Conservation (phyloP, 2,329 filamentous ascomycete species). For the Aaosphaeria pasadenensis region DNA sequence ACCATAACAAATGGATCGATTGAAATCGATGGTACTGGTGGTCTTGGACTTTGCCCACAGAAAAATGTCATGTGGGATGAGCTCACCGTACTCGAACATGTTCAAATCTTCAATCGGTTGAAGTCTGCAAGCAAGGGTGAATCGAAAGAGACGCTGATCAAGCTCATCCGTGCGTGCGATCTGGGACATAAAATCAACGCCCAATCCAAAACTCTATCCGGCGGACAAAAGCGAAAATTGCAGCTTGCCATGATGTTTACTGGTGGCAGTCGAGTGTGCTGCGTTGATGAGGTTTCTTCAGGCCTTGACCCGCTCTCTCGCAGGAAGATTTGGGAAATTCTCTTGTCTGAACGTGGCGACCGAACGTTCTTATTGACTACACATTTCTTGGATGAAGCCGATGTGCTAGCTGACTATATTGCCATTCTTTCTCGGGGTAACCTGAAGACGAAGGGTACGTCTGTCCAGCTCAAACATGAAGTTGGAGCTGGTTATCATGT, state of each 20-base stretch:
- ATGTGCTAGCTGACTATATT: conserved; percentile 84
- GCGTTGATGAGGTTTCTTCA: conserved; percentile 86
- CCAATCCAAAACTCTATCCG: conserved; percentile 73
- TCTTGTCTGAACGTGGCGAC: conserved; percentile 76
- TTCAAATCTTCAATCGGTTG: conserved; percentile 77
- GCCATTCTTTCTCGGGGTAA: conserved; percentile 82
- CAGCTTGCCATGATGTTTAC: conserved; percentile 96
- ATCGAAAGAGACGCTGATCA: conserved; percentile 56
- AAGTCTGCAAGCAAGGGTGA: conserved; percentile 60
- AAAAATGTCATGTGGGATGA: conserved; percentile 94
- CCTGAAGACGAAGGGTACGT: conserved; percentile 77
- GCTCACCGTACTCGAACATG: conserved; percentile 80
- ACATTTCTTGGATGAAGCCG: conserved; percentile 91
- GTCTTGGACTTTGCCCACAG: conserved; percentile 83
- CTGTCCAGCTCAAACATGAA: conserved; percentile 78
- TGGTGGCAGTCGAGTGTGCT: conserved; percentile 82
- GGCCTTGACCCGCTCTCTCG: conserved; percentile 84
- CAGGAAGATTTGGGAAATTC: conserved; percentile 90
- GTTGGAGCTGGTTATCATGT: conserved; percentile 84
- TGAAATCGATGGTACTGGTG: conserved; percentile 71
- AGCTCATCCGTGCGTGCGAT: conserved; percentile 70
- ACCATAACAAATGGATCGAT: conserved; percentile 74
- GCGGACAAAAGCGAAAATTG: conserved; percentile 88
- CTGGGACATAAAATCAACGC: conserved; percentile 71
- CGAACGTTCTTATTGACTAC: conserved; percentile 86